A percentile compares a stretch with the other conserved stretches of the same genome.
Conservation (phyloP, 225 moss, liverwort and hornwort genomes). For the Polytrichum commune region DNA sequence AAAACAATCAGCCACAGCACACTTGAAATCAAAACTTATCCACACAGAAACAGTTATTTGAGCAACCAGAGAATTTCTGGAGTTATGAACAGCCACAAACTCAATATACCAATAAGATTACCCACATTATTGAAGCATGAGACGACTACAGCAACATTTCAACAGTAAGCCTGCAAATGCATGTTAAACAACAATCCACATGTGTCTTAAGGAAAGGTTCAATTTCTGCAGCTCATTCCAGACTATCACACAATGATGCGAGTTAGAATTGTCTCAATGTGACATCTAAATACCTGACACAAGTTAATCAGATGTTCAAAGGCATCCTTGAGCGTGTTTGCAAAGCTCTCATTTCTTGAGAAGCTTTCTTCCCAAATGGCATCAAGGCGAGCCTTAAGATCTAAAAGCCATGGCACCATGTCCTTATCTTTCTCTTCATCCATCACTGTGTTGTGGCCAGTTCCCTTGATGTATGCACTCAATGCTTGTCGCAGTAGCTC, state of each 20-base stretch:
- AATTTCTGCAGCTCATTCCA: too few species aligned
- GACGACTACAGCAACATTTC: too few species aligned
- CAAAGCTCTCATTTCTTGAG: conserved; percentile 84
- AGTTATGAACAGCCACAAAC: too few species aligned
- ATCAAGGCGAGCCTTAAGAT: conserved; percentile 92
- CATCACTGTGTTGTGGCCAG: conserved; percentile 88
- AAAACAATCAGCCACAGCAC: neutral
- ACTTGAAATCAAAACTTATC: neutral
- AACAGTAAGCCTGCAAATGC: too few species aligned
- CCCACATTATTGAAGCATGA: too few species aligned
- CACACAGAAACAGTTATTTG: too few species aligned
- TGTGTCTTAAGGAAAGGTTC: too few species aligned
- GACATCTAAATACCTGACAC: conserved; percentile 61
- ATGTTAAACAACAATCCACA: too few species aligned
- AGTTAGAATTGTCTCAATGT: neutral
- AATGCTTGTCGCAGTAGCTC: conserved; percentile 76
- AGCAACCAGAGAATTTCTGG: too few species aligned
- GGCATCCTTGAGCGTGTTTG: conserved; percentile 94
- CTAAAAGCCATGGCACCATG: conserved; percentile 89
- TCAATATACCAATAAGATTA: too few species aligned
- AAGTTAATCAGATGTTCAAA: conserved; percentile 97
- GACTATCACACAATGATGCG: too few species aligned
- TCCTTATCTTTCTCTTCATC: conserved; percentile 99
- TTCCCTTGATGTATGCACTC: conserved; percentile 83
- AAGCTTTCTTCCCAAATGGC: conserved; percentile 97